phyloP scores from a whole-genome alignment of 2,329 filamentous ascomycete genomes.

The Talaromyces islandicus region DNA sequence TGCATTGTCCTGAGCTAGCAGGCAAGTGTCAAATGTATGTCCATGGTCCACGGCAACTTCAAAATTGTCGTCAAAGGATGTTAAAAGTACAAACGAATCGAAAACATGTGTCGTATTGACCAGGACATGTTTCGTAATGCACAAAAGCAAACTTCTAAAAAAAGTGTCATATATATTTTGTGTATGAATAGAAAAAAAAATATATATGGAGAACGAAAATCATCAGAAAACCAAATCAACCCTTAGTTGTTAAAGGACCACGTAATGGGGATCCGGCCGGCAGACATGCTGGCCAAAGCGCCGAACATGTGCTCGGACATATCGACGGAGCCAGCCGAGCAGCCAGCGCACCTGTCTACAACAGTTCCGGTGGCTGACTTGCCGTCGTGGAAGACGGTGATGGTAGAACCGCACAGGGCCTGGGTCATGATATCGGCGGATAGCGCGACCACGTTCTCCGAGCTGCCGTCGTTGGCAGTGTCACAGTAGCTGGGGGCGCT shows the following conservation, averaged over 20 bases:
- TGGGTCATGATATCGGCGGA: constrained; percentile 61
- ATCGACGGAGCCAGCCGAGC: constrained; percentile 52
- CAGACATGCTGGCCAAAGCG: constrained; percentile 36
- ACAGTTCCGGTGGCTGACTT: constrained; percentile 54
- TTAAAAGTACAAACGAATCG: background rate
- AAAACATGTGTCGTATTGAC: background rate
- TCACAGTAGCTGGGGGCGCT: constrained; percentile 51
- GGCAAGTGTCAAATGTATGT: background rate
- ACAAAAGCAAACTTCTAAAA: background rate
- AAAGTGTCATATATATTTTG: constrained; percentile 5
- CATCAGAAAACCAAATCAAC: background rate
- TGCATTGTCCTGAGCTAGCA: background rate
- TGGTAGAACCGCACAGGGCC: constrained; percentile 62
- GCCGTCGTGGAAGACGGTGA: constrained; percentile 59
- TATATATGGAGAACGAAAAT: constrained; percentile 14
- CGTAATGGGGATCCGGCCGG: constrained; percentile 38
- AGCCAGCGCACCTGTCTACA: constrained; percentile 72
- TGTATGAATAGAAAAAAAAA: constrained; percentile 22
- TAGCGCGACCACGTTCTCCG: constrained; percentile 63
- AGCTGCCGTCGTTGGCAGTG: constrained; percentile 50
- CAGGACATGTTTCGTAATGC: background rate
- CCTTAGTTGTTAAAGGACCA: constrained; percentile 27
- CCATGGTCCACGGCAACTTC: background rate
- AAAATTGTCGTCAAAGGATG: background rate
- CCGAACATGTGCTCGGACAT: constrained; percentile 53